Evolutionary conservation across 371 early-diverging fungal species (phyloP), one percentile per base, ranked within the genome.

Genomic region (Apophysomyces variabilis): DNA sequence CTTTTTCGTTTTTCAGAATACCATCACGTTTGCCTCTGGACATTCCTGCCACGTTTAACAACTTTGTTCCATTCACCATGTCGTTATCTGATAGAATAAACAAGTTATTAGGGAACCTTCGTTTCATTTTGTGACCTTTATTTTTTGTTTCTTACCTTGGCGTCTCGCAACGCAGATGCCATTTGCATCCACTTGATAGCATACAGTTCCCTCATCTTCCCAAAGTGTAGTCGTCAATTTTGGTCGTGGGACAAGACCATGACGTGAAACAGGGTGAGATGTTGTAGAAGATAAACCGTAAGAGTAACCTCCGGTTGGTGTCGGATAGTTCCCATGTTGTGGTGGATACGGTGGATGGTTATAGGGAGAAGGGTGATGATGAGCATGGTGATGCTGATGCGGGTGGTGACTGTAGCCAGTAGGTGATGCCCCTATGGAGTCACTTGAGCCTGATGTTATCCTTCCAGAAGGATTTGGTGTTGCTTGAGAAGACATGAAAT

Each of bases 1-100:
- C 92, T 68, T 90, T 90, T 70, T 93, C 94, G 62, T 91, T 90
- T 73, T 93, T 93, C n/a, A 93, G 78, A 60, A 93, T 93, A 9
- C 92, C 91, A 67, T 93, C 94, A 18, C 94, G 78, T 76, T 92
- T 92, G 58, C 94, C 94, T 32, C 94, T 89, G 50, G 94, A 89
- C 92, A 93, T 92, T 38, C 92, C 91, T 32, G 88, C 88, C 9
- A 93, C 92, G 72, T 93, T 93, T 18, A 93, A 81, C 32, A 93
- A 76, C 72, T 93, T 93, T 26, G 94, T 93, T 8, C 94, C 92
- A 72, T 93, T 93, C 39, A 93, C 84, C 90, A 91, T 90, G 64
- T 92, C 85, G 66, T 92, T 90, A 66, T 93, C 92, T 78, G 16
- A 12, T 54, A 47, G 12, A 41, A 43, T 36, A 46, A 38, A 44